These are phyloP conservation scores for Phytophthora crassamura DNA, from an alignment of 352 stramenopile genomes.

Conservation along the genomic window DNA sequence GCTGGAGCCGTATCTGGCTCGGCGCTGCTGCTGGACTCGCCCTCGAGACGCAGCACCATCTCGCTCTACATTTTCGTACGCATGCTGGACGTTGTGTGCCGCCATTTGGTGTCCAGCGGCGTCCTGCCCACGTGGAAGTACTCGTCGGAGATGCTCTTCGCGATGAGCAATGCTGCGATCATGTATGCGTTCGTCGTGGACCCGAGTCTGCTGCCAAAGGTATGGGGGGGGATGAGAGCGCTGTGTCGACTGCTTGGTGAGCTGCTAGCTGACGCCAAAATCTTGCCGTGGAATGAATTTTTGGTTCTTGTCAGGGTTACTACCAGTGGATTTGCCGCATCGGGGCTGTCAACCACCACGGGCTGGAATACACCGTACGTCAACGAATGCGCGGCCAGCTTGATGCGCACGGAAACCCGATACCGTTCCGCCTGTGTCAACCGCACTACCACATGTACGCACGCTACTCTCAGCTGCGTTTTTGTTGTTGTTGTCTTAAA, in stretches of 20 bases:
- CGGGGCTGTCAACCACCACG: slow-evolving; percentile 74
- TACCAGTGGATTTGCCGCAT: slow-evolving; percentile 88
- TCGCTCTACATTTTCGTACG: slow-evolving; percentile 89
- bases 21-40: slow-evolving; percentile 75
- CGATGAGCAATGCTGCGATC: slow-evolving; percentile 76
- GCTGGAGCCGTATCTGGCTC: slow-evolving; percentile 70
- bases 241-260: not conserved
- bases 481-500: not conserved
- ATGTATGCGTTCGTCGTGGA: slow-evolving; percentile 84
- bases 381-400: slow-evolving; percentile 60
- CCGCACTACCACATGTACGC: slow-evolving; percentile 87
- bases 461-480: not conserved
- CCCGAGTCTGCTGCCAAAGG: slow-evolving; percentile 74
- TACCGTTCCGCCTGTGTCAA: slow-evolving; percentile 80
- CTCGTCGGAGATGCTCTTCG: slow-evolving; percentile 79
- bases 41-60: slow-evolving; percentile 67
- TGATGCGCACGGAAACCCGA: slow-evolving; percentile 39
- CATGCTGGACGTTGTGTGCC: slow-evolving; percentile 84
- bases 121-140: slow-evolving; percentile 65
- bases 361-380: slow-evolving; percentile 73
- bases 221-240: slow-evolving; percentile 23
- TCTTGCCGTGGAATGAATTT: slow-evolving; percentile 2
- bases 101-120: slow-evolving; percentile 65
- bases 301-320: slow-evolving; percentile 55
- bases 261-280: not conserved